These are phyloP conservation scores for Pisolithus thermaeus DNA, from an alignment of 1,284 basidiomycete species.

Conservation along the genomic window DNA sequence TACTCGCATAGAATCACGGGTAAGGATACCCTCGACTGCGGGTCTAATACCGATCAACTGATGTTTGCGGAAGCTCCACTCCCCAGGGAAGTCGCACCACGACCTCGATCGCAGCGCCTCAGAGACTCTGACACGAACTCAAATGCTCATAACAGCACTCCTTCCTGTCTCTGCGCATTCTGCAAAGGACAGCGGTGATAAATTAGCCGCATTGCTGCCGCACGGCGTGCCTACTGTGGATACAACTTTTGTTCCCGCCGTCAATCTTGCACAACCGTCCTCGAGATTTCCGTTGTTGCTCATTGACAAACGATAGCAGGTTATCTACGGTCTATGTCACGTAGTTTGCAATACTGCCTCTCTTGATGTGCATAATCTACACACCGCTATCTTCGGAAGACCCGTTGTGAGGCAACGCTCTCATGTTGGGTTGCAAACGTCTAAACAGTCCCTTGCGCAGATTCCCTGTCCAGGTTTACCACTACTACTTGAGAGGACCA, in stretches of 20 bases:
- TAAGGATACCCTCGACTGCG: slow-evolving; percentile 5
- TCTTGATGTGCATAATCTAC: background rate
- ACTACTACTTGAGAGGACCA: no score
- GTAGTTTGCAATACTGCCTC: background rate
- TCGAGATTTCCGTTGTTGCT: slow-evolving; percentile 39
- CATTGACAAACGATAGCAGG: slow-evolving; percentile 21
- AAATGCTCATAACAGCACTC: slow-evolving; percentile 43
- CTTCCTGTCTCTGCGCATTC: slow-evolving; percentile 30
- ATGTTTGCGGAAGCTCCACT: slow-evolving; percentile 12
- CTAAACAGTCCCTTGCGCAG: no score
- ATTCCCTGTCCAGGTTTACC: no score
- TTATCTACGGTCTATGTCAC: slow-evolving; percentile 10
- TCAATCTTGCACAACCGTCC: slow-evolving; percentile 51
- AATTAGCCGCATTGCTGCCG: slow-evolving; percentile 35
- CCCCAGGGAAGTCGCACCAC: slow-evolving; percentile 1
- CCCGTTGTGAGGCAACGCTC: no score
- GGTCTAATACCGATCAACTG: slow-evolving; percentile 2
- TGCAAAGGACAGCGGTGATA: slow-evolving; percentile 25
- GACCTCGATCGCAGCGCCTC: slow-evolving; percentile 16
- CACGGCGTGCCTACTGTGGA: slow-evolving; percentile 41
- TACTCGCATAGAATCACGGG: slow-evolving; percentile 11
- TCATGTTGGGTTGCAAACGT: no score
- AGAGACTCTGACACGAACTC: slow-evolving; percentile 32
- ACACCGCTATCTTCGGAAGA: no score
- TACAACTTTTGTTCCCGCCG: slow-evolving; percentile 41